Evolutionary conservation across 2,329 filamentous ascomycete genomes (phyloP).

Genomic region (Xylariaceae sp.): DNA sequence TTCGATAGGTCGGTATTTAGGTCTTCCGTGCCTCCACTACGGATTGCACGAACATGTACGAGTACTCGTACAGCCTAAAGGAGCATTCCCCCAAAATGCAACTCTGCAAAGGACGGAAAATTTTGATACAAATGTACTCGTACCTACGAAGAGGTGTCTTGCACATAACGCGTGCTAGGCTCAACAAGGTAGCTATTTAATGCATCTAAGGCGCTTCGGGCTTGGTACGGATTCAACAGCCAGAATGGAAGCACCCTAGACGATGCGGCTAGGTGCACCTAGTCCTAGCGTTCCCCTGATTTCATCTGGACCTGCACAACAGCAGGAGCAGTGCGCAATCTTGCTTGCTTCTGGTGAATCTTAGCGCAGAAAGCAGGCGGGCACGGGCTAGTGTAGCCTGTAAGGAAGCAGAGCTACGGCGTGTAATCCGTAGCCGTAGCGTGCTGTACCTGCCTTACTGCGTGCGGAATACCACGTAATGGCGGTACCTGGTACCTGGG

Average conservation of each 20-base stretch:
- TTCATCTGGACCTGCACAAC: not conserved
- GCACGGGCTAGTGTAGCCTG: too few relatives aligned
- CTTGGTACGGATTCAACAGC: not conserved
- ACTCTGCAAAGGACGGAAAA: too few relatives aligned
- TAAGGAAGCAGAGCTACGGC: too few relatives aligned
- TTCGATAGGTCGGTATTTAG: not conserved
- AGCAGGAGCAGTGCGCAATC: not conserved
- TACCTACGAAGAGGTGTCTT: too few relatives aligned
- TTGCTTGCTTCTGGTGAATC: not conserved
- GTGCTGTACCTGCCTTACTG: too few relatives aligned
- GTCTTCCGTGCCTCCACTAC: not conserved
- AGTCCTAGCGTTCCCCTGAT: not conserved
- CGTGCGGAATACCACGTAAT: too few relatives aligned
- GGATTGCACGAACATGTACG: not conserved
- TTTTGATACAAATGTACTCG: too few relatives aligned
- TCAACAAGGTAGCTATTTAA: not conserved
- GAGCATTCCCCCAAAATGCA: too few relatives aligned
- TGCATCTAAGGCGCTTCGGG: not conserved
- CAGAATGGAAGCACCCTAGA: not conserved
- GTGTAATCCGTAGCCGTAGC: too few relatives aligned
- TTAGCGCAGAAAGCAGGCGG: not conserved
- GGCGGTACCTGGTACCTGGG: too few relatives aligned
- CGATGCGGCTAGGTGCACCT: not conserved
- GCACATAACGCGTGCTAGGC: not conserved
- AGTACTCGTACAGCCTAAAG: too few relatives aligned